Evolutionary conservation across 192 early-diverging fungal species (phyloP), one percentile per base, ranked within the genome.

Genomic region (Entomortierella parvispora): DNA sequence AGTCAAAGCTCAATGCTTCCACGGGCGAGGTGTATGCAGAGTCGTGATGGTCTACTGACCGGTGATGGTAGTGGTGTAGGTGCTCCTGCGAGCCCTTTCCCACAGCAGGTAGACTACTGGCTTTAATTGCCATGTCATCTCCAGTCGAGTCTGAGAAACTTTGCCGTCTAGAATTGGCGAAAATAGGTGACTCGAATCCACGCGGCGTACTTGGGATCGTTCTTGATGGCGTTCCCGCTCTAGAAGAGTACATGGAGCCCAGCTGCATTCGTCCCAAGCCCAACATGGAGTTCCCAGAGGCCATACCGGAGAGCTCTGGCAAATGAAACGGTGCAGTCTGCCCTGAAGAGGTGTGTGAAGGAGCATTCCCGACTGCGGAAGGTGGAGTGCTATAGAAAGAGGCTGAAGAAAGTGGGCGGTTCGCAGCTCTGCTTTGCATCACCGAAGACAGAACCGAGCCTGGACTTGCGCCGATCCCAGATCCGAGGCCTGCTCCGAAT

Each of bases 311-410:
- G 4, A 68, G 17, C 47, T 77, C 74, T 18, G 58, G 65, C 40
- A 77, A 63, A 45, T 62, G 54, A 18, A 68, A 59, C n/a, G 62
- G 74, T 45, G 63, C 52, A 18, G 59, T n/a, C 17, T 34, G 54
- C 25, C 62, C 56, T 20, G 46, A 10, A 2, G 42, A 11, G 11
- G 56, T n/a, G 14, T 43, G 37, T 20, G 60, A 18, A 23, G 31
- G 17, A 17, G 47, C 31, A 12, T 14, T 40, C 3, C 46, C 48
- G 8, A 33, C 32, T 15, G 45, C 18, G 18, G 71, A 25, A 9
- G 57, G 22, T 31, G 71, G 65, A 18, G 74, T 52, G 49, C 74
- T 77, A 26, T 77, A 77, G 47, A 77, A 77, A 12, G 74, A 68
- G 9, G 60, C 61, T 6, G 60, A 52, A 46, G 74, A 77, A 0